phyloP scores from a whole-genome alignment of 2,329 filamentous ascomycete genomes.

The Fusarium zealandicum region DNA sequence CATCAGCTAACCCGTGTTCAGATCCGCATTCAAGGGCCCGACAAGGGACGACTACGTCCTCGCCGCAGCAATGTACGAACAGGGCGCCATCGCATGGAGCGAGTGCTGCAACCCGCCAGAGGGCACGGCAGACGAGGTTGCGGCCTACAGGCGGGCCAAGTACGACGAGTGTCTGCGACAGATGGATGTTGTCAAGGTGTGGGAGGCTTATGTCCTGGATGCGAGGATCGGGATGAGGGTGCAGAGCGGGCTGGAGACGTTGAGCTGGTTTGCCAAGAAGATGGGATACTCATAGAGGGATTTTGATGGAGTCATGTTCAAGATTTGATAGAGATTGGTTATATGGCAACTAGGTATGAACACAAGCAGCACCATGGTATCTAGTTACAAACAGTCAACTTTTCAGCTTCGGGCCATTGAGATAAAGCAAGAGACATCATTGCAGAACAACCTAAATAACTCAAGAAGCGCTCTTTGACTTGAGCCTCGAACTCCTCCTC shows the following conservation, averaged over 20 bases:
- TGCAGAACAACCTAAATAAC: not conserved
- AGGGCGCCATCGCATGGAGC: constrained; percentile 81
- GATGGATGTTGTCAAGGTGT: constrained; percentile 71
- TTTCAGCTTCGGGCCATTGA: not conserved
- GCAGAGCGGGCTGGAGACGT: constrained; percentile 71
- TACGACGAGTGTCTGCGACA: constrained; percentile 68
- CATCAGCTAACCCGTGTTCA: constrained; percentile 39
- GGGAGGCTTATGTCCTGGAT: constrained; percentile 78
- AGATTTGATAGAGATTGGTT: constrained; percentile 27
- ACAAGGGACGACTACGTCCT: constrained; percentile 73
- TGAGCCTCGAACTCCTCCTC: constrained; percentile 40
- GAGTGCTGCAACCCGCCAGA: constrained; percentile 60
- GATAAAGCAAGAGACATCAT: not conserved
- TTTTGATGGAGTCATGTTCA: not conserved
- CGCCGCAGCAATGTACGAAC: constrained; percentile 84
- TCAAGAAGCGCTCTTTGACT: constrained; percentile 30
- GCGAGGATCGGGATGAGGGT: constrained; percentile 77
- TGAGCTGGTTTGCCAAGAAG: constrained; percentile 61
- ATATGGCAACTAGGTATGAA: not conserved
- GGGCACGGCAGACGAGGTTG: constrained; percentile 42
- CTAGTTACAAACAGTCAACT: not conserved
- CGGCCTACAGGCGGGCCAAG: constrained; percentile 54
- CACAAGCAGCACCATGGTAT: not conserved
- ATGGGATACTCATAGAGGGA: constrained; percentile 46
- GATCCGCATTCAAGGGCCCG: constrained; percentile 62